These are phyloP conservation scores for Haberlea rhodopensis DNA, from an alignment of 257 asterid species.

Conservation along the genomic window DNA sequence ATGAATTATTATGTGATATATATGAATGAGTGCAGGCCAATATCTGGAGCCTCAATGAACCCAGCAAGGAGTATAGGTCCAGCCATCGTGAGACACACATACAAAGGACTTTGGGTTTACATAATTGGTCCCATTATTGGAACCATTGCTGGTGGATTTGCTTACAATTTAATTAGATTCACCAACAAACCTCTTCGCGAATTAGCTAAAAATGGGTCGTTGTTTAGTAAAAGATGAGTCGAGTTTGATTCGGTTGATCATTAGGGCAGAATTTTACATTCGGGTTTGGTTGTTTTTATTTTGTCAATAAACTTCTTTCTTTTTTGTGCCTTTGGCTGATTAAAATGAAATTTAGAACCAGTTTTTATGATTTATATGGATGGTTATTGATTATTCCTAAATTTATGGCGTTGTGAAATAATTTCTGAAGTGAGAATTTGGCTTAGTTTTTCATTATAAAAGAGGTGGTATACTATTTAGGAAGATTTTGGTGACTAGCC, in stretches of 20 bases:
- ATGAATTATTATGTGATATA: not conserved
- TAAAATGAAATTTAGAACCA: too few species aligned
- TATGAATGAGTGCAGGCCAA: conserved; percentile 45
- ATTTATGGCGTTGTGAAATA: too few species aligned
- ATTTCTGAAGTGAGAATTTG: too few species aligned
- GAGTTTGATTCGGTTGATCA: not conserved
- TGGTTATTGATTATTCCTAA: too few species aligned
- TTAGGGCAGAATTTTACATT: too few species aligned
- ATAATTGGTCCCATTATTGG: conserved; percentile 64
- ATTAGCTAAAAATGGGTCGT: conserved; percentile 28
- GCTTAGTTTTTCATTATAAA: too few species aligned
- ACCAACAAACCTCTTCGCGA: conserved; percentile 51
- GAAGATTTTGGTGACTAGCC: too few species aligned
- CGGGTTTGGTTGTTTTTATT: too few species aligned
- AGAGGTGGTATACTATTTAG: too few species aligned
- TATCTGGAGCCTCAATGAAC: conserved; percentile 92
- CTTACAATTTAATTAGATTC: conserved; percentile 49
- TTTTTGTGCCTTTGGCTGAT: too few species aligned
- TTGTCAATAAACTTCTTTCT: too few species aligned
- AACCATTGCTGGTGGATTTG: conserved; percentile 49
- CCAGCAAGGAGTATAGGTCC: conserved; percentile 93
- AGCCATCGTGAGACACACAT: conserved; percentile 51
- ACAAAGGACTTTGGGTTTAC: conserved; percentile 60
- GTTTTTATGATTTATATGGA: too few species aligned
- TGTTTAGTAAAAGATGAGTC: conserved; percentile 5